Conservation (phyloP, 2,329 filamentous ascomycete species). For the Aureobasidium melanogenum region DNA sequence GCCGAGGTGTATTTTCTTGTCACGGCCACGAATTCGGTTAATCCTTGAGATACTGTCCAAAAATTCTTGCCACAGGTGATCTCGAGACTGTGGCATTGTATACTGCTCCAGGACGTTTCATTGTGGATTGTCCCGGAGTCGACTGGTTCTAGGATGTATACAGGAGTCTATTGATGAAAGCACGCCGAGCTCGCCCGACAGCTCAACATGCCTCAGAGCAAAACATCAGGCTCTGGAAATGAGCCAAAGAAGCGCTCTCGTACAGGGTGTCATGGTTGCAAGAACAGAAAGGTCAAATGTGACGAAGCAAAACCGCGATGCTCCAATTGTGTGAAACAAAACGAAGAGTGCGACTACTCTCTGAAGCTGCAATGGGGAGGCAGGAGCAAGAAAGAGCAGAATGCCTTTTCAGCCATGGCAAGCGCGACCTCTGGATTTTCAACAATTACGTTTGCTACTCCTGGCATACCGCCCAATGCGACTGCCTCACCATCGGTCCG, state of each 20-base stretch:
- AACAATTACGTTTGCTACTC: not conserved
- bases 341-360: slow-evolving; percentile 70
- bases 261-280: slow-evolving; percentile 69
- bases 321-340: slow-evolving; percentile 61
- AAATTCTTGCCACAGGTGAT: not conserved
- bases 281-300: slow-evolving; percentile 71
- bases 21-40: not conserved
- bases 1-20: not conserved
- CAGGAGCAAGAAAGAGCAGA: slow-evolving; percentile 47
- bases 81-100: not conserved
- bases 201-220: slow-evolving; percentile 53
- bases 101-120: not conserved
- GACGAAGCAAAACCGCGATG: slow-evolving; percentile 69
- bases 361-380: slow-evolving; percentile 77
- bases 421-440: not conserved
- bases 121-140: not conserved
- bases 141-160: not conserved
- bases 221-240: slow-evolving; percentile 46
- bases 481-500: not conserved
- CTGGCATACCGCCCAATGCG: not conserved
- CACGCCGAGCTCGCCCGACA: not conserved
- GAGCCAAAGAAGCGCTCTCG: slow-evolving; percentile 60
- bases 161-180: not conserved
- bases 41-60: not conserved
- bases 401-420: slow-evolving; percentile 20